These are phyloP conservation scores for Astrothelium macrocarpum DNA, from an alignment of 495 filamentous ascomycete genomes.

Conservation along the genomic window DNA sequence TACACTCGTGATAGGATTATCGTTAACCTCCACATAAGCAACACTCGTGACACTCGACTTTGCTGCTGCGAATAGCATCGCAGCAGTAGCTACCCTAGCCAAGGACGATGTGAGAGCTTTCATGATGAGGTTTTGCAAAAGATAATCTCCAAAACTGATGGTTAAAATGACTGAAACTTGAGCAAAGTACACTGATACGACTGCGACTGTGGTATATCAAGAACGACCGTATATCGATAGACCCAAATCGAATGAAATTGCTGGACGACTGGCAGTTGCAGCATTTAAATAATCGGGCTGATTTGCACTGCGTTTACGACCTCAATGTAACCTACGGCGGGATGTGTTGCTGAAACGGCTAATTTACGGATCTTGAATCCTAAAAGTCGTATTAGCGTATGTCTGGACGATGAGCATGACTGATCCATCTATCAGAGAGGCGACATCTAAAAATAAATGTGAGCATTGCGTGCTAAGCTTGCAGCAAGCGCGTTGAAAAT, in stretches of 20 bases:
- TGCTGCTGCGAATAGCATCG: not conserved
- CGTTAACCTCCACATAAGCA: slow-evolving; percentile 1
- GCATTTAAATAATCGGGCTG: too few species aligned
- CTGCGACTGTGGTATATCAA: not conserved
- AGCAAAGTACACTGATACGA: not conserved
- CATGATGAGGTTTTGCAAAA: not conserved
- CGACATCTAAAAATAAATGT: not conserved
- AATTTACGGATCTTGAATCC: not conserved
- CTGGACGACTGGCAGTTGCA: too few species aligned
- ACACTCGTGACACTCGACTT: not conserved
- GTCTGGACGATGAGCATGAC: not conserved
- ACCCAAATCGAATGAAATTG: too few species aligned
- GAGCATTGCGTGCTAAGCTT: not conserved
- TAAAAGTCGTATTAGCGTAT: not conserved
- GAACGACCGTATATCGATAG: not conserved
- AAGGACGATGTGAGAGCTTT: not conserved
- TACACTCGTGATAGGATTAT: not conserved
- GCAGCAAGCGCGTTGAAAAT: not conserved
- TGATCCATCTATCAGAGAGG: not conserved
- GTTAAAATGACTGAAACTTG: not conserved
- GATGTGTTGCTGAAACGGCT: not conserved
- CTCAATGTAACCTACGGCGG: not conserved
- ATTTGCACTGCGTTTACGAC: too few species aligned
- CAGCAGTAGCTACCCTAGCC: not conserved
- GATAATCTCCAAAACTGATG: not conserved